Conservation (phyloP, 441 rosid genomes). For the Jatropha multifida region DNA sequence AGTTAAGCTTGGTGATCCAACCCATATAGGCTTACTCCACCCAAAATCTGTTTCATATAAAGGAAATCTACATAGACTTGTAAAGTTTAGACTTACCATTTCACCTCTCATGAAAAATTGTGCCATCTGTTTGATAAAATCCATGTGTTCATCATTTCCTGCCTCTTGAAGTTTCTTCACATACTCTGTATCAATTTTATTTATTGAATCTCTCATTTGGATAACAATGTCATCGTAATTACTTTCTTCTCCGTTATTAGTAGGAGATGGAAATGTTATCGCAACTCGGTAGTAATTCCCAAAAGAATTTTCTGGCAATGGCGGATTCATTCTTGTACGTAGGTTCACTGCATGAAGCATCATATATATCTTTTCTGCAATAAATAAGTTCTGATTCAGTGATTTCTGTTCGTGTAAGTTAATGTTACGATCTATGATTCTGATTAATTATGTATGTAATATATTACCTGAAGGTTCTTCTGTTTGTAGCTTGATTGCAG, state of each 20-base stretch:
- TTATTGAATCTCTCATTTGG: conserved; percentile 19
- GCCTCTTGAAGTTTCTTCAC: conserved; percentile 19
- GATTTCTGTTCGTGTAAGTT: no score
- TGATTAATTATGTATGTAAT: no score
- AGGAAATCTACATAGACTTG: conserved; percentile 26
- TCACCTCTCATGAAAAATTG: conserved; percentile 19
- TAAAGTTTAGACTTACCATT: conserved; percentile 15
- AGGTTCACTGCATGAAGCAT: conserved; percentile 26
- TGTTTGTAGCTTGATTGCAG: conserved; percentile 9
- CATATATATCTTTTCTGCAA: not conserved
- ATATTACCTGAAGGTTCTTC: no score
- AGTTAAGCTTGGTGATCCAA: conserved; percentile 17
- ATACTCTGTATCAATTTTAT: conserved; percentile 11
- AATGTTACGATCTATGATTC: no score
- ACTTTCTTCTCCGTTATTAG: no score
- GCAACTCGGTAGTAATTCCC: conserved; percentile 23
- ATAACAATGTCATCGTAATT: not conserved
- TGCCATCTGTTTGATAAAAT: conserved; percentile 13
- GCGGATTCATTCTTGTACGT: conserved; percentile 25
- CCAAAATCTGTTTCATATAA: conserved; percentile 28
- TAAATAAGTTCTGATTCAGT: no score
- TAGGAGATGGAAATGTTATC: conserved; percentile 9
- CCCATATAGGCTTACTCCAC: conserved; percentile 25
- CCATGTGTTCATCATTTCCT: conserved; percentile 11
- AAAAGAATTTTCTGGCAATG: conserved; percentile 23